These are phyloP conservation scores for Leptographium wingfieldii DNA, from an alignment of 2,329 filamentous ascomycete species.

Conservation along the genomic window DNA sequence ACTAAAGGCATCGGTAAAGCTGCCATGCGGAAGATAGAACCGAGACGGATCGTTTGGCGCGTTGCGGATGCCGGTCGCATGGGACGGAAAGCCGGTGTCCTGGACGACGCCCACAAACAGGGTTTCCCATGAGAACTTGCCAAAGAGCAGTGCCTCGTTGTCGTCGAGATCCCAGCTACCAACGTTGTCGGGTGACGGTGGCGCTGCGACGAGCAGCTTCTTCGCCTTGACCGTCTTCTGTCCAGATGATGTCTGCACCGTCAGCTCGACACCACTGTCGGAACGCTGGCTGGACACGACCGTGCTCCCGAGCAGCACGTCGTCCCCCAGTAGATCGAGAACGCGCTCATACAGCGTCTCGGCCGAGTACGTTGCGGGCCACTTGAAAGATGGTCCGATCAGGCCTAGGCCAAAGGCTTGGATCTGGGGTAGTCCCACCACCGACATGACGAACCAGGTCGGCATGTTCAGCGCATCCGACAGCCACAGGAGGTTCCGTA, in stretches of 20 bases:
- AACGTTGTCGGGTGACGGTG: not conserved
- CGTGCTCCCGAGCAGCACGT: not conserved
- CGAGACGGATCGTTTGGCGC: not conserved
- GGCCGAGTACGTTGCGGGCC: not conserved
- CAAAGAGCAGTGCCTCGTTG: not conserved
- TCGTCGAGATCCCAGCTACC: not conserved
- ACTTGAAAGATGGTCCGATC: not conserved
- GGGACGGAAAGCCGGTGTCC: not conserved
- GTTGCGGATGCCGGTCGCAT: not conserved
- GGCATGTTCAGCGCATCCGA: not conserved
- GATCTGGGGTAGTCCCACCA: not conserved
- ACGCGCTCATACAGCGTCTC: not conserved
- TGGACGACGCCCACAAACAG: not conserved
- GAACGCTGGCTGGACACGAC: not conserved
- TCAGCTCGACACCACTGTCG: not conserved
- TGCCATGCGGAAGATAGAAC: not conserved
- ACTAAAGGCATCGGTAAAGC: not conserved
- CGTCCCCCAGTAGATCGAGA: not conserved
- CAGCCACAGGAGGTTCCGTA: not conserved
- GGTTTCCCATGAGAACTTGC: not conserved
- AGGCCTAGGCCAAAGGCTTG: not conserved
- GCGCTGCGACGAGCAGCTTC: not conserved
- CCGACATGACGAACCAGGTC: not conserved
- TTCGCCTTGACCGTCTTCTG: not conserved
- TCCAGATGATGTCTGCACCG: not conserved